A percentile compares a stretch with the other conserved stretches of the same genome.
Conservation (phyloP, 1,284 basidiomycete species). For the Pseudozyma sp. region DNA sequence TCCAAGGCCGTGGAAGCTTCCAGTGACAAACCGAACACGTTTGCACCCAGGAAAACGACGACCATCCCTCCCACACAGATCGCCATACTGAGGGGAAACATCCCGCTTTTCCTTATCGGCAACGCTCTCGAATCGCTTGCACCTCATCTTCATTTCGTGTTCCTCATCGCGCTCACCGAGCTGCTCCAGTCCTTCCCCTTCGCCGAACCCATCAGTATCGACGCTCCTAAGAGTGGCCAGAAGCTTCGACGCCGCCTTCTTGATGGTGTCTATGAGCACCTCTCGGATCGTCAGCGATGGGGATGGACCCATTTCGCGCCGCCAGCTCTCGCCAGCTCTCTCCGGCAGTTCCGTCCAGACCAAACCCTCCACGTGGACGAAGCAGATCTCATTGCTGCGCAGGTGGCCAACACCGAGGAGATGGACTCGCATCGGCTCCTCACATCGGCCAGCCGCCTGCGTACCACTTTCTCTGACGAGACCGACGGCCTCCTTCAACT, state of each 20-base stretch:
- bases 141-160: conserved; percentile 48
- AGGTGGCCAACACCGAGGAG: conserved; percentile 37
- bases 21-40: conserved; percentile 29
- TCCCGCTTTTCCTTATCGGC: conserved; percentile 54
- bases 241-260: conserved; percentile 46
- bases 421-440: conserved; percentile 45
- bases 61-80: conserved; percentile 53
- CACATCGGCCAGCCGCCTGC: conserved; percentile 35
- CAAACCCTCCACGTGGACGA: conserved; percentile 22
- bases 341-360: conserved; percentile 29
- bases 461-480: conserved; percentile 39
- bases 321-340: conserved; percentile 29
- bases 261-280: conserved; percentile 39
- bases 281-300: conserved; percentile 37
- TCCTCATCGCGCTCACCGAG: conserved; percentile 51
- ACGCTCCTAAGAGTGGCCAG: conserved; percentile 41
- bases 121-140: conserved; percentile 50
- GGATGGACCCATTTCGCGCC: conserved; percentile 32
- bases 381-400: conserved; percentile 26
- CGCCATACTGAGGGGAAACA: conserved; percentile 54
- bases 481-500: conserved; percentile 45
- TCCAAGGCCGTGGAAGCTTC: conserved; percentile 18
- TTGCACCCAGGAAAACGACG: conserved; percentile 24
- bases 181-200: conserved; percentile 58
- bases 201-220: conserved; percentile 40